Base-by-base conservation (phyloP, 768 basidiomycete species). In the Podaxis carcinomalis region DNA sequence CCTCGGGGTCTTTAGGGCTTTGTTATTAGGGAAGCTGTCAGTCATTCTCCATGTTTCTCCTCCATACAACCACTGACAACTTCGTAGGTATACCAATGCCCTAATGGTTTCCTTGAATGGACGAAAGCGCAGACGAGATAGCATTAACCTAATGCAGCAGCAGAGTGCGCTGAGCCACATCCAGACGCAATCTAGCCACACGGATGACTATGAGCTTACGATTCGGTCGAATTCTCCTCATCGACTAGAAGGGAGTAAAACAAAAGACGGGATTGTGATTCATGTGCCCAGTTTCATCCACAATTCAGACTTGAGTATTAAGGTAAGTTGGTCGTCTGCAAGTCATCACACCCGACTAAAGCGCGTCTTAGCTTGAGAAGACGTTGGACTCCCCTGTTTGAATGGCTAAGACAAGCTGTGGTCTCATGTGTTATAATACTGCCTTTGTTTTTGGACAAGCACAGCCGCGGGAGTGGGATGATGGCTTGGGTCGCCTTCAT, bases 51-150 rank as follows among this genome's bases (percentile, higher is more conserved):
- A n/a, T 25, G 9, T n/a, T 23, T 21, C 27, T 36, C 14, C 35
- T 35, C 23, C 25, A 11, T 32, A 36, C 6, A 21, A 25, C 37
- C 42, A 9, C 51, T 53, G 11, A 53, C 40, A 7, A 21, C 23
- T 7, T 3, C 51, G 39, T n/a, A 60, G 59, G 51, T 60, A 60
- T 37, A 53, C 59, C 25, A 60, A 54, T 19, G 59, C 59, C 2
- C 59, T 60, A 6, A 35, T 60, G 51, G 59, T 44, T 44, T 60
- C 59, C 27, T 36, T 60, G 13, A 60, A 60, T 5, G 59, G 59
- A 9, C 51, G 59, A 32, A 23, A 60, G n/a, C 59, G 59, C 19
- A 60, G 59, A 53, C 51, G 32, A 5, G 42, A 53, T 21, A 54
- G 51, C 32, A 52, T 60, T 19, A 16, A 44, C 5, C 9, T 35